phyloP scores from a whole-genome alignment of 441 rosid species.

The Gossypium trilobum region DNA sequence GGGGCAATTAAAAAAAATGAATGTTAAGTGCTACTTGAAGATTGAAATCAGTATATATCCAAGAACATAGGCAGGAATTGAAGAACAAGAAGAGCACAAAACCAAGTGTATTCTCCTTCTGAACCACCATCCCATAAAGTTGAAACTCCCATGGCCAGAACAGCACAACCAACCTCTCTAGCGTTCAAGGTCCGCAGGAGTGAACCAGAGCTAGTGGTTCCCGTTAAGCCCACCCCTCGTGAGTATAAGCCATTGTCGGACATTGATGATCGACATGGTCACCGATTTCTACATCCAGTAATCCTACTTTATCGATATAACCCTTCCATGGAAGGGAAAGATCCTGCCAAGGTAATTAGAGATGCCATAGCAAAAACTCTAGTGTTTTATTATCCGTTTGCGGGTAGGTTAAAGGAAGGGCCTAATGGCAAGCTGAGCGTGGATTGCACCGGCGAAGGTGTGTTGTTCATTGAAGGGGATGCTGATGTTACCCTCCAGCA shows the following conservation, averaged over 20 bases:
- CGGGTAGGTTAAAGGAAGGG: slow-evolving; percentile 11
- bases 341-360: background rate
- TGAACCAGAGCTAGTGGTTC: background rate
- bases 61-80: no score
- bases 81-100: no score
- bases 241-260: background rate
- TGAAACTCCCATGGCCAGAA: background rate
- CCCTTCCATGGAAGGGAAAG: background rate
- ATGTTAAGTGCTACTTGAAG: no score
- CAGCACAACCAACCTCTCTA: background rate
- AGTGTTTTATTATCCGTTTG: slow-evolving; percentile 6
- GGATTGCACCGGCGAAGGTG: slow-evolving; percentile 22
- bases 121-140: background rate
- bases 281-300: background rate
- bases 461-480: slow-evolving; percentile 22
- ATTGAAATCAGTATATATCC: no score
- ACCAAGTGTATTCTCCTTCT: no score
- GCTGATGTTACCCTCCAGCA: slow-evolving; percentile 13
- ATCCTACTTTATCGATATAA: background rate
- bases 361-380: slow-evolving; percentile 4
- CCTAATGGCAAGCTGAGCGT: slow-evolving; percentile 12
- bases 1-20: no score
- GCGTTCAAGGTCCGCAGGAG: background rate
- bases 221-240: background rate
- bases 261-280: background rate